Percentiles rank a stretch among this genome's conserved stretches.
Evolutionary conservation across 2,329 filamentous ascomycete genomes (phyloP).

Genomic region (Penicillium palitans): DNA sequence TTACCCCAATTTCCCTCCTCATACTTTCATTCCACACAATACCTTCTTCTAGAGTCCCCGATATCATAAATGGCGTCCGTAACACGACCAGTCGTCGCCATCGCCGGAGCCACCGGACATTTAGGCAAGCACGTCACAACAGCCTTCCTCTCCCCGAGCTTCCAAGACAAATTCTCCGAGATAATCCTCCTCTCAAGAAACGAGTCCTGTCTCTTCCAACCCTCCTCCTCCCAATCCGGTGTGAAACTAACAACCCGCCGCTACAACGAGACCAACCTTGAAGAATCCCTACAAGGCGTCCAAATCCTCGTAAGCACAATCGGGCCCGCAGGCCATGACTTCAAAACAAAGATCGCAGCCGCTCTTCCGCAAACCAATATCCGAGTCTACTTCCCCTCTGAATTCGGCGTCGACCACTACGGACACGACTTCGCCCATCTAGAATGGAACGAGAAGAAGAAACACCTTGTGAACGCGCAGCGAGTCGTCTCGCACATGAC

Average conservation of each 20-base stretch:
- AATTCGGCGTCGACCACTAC: constrained; percentile 43
- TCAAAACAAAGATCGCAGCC: constrained; percentile 32
- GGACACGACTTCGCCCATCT: constrained; percentile 12
- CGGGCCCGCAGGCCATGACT: constrained; percentile 28
- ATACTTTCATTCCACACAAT: not conserved
- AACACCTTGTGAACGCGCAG: not conserved
- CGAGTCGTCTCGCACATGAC: constrained; percentile 13
- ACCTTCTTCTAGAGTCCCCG: not conserved
- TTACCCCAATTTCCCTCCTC: not conserved
- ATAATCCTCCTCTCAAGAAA: constrained; percentile 26
- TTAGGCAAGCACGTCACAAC: constrained; percentile 21
- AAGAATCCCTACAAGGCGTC: constrained; percentile 28
- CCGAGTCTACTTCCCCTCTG: constrained; percentile 37
- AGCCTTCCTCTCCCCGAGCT: constrained; percentile 24
- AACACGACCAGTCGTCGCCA: constrained; percentile 20
- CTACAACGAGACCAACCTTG: constrained; percentile 26
- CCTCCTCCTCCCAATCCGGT: constrained; percentile 1
- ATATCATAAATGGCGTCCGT: not conserved
- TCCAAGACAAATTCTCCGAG: constrained; percentile 23
- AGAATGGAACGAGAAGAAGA: constrained; percentile 13
- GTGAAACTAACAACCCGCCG: constrained; percentile 18
- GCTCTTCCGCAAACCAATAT: constrained; percentile 27
- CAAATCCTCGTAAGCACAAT: constrained; percentile 37
- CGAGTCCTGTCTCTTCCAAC: constrained; percentile 9
- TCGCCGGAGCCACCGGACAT: constrained; percentile 27